Evolutionary conservation across 192 early-diverging fungal genomes (phyloP), one percentile per base, ranked within the genome.

Genomic region (Endogone sp.): DNA sequence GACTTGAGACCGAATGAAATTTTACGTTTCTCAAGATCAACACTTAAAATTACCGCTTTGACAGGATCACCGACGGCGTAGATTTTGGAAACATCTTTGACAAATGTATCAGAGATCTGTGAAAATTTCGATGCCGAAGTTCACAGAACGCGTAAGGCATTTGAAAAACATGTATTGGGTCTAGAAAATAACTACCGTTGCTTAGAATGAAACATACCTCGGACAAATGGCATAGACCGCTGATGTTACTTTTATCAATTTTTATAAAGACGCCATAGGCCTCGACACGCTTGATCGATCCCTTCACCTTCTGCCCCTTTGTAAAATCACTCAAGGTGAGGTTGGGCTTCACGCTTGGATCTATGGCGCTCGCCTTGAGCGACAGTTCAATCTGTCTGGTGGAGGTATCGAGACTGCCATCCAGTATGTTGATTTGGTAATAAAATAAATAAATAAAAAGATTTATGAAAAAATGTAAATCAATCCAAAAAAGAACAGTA

Each of bases 41-140:
- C 87, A 58, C 88, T 87, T 55, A 95, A 80, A 27, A 97, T 86
- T 62, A 84, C 82, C 26, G 91, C 93, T 67, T 91, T 90, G 26
- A 97, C 93, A 3, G 86, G 82, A 71, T 97, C 93, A 29, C 95
- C 95, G 23, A 93, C 78, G 64, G 85, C 76, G 70, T 94, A 97
- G 55, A 97, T 72, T 67, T 86, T 85, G 16, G 85, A 82, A 25
- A 94, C 81, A 44, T 88, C 85, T 1, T 84, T 85, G 28, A 89
- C 82, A n/a, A 81, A 83, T 62, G 85, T 89, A 78, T 97, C 95
- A 2, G 93, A 90, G 62, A 94, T 87, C 81, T 96, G 88, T 30
- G 37, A 13, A 44, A 44, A n/a, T n/a, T n/a, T n/a, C n/a, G n/a
- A n/a, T n/a, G n/a, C n/a, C n/a, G n/a, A n/a, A n/a, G n/a, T n/a